Conservation (phyloP, 1,284 basidiomycete species). For the Heterobasidion annosum region DNA sequence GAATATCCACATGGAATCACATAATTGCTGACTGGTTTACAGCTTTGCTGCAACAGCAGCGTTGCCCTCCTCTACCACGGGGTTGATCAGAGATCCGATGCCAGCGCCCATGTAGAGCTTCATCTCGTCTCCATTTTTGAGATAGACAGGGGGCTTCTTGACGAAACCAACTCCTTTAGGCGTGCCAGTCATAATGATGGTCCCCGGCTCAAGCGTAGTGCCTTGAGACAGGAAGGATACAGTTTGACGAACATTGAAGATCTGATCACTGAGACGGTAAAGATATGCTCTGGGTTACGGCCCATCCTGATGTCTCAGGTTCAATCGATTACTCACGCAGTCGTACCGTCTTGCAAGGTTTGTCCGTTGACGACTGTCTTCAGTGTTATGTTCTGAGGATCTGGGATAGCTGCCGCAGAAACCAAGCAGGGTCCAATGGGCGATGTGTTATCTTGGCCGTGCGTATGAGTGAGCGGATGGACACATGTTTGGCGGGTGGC, state of each 20-base stretch:
- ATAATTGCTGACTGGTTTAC: not conserved
- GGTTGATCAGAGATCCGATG: conserved; percentile 69
- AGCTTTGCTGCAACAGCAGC: conserved; percentile 3
- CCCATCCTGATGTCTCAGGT: not conserved
- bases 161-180: conserved; percentile 76
- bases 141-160: conserved; percentile 57
- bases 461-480: not conserved
- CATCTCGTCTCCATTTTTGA: conserved; percentile 73
- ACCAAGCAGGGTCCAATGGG: conserved; percentile 76
- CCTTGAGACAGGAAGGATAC: conserved; percentile 79
- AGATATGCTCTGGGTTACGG: not conserved
- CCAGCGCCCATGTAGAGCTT: conserved; percentile 55
- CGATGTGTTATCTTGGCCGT: conserved; percentile 54
- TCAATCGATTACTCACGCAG: conserved; percentile 36
- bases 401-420: conserved; percentile 48
- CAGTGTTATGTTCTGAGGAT: conserved; percentile 65
- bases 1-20: not conserved
- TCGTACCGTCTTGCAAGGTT: conserved; percentile 67
- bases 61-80: conserved; percentile 56
- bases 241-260: conserved; percentile 65
- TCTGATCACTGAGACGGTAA: conserved; percentile 46
- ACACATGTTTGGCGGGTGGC: conserved; percentile 8
- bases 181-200: conserved; percentile 75
- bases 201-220: conserved; percentile 78
- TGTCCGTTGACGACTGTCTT: conserved; percentile 63